Percentiles rank a stretch among this genome's conserved stretches.
Conservation (phyloP, 306 rosid genomes). For the Purshia tridentata region DNA sequence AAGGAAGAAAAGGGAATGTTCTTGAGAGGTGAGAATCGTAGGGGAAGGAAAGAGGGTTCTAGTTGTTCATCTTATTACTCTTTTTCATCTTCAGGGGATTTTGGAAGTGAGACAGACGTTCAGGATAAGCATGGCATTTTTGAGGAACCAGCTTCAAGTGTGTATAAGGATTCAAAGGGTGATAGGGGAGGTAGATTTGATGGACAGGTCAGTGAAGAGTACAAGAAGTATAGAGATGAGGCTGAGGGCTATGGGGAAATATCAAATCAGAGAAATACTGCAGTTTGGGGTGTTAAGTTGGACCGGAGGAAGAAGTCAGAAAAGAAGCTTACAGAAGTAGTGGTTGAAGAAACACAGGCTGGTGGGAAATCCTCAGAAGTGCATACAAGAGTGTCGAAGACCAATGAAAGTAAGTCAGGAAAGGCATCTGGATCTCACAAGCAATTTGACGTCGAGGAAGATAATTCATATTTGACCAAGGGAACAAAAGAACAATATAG, state of each 20-base stretch:
- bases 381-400: slow-evolving; percentile 33
- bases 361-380: slow-evolving; percentile 39
- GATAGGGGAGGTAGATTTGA: slow-evolving; percentile 30
- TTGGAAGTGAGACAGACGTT: slow-evolving; percentile 61
- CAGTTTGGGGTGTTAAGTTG: slow-evolving; percentile 40
- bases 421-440: slow-evolving; percentile 48
- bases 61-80: slow-evolving; percentile 89
- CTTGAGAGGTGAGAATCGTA: slow-evolving; percentile 35
- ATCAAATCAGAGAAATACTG: slow-evolving; percentile 37
- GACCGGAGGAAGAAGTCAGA: slow-evolving; percentile 66
- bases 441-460: slow-evolving; percentile 40
- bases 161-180: slow-evolving; percentile 34
- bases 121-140: slow-evolving; percentile 43
- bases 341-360: slow-evolving; percentile 39
- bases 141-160: slow-evolving; percentile 49
- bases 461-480: slow-evolving; percentile 39
- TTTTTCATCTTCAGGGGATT: slow-evolving; percentile 58
- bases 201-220: slow-evolving; percentile 39
- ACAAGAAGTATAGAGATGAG: slow-evolving; percentile 29
- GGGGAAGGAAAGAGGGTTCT: slow-evolving; percentile 54
- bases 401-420: slow-evolving; percentile 38
- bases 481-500: slow-evolving; percentile 38
- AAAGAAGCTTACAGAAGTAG: slow-evolving; percentile 49
- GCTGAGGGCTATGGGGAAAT: slow-evolving; percentile 23
- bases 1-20: slow-evolving; percentile 34